Evolutionary conservation across 2,329 filamentous ascomycete species (phyloP).

Genomic region (Sporothrix variecibatus): DNA sequence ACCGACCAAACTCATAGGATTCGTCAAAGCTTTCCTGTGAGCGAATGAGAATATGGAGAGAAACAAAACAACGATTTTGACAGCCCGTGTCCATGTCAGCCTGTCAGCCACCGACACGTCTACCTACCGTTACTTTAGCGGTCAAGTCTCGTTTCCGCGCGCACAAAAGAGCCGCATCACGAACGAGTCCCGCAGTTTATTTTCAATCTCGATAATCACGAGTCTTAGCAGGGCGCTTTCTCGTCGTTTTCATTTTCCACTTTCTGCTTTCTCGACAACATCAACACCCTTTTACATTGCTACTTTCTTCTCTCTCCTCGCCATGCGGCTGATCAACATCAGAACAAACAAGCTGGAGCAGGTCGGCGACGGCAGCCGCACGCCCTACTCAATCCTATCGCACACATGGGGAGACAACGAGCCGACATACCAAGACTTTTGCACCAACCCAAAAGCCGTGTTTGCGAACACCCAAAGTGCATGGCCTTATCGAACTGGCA

Average conservation of each 20-base stretch:
- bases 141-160: no score
- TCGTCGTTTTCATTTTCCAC: no score
- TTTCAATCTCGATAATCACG: neutral
- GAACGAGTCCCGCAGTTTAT: neutral
- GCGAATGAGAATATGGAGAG: neutral
- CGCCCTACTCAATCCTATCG: neutral
- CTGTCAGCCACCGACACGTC: no score
- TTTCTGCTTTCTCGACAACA: no score
- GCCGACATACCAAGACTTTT: neutral
- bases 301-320: neutral
- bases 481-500: neutral
- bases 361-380: neutral
- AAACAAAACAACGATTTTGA: no score
- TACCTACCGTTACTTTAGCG: neutral
- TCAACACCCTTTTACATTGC: neutral
- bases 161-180: neutral
- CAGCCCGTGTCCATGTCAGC: neutral
- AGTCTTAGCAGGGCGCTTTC: neutral
- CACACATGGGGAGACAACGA: constrained; percentile 5
- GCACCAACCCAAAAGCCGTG: neutral
- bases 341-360: neutral
- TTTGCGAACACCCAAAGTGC: neutral
- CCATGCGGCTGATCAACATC: neutral
- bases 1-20: no score
- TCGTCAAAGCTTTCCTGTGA: neutral